Percentiles rank a stretch among this genome's conserved stretches.
phyloP scores from a whole-genome alignment of 2,329 filamentous ascomycete species.

The Thelonectria olida region DNA sequence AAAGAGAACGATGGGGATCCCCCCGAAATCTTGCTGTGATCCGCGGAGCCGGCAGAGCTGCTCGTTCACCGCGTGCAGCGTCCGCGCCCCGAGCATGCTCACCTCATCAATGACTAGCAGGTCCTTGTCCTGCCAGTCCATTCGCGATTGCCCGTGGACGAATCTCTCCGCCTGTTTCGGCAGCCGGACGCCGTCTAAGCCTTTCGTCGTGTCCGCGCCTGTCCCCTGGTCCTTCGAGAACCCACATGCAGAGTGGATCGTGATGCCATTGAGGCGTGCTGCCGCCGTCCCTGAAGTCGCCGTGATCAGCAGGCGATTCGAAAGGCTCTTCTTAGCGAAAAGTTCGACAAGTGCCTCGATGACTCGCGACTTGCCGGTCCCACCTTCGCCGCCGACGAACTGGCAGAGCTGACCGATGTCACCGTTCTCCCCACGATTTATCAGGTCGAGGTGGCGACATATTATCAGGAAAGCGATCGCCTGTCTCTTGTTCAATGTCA shows the following conservation, averaged over 20 bases:
- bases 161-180: too few relatives aligned
- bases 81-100: neutral
- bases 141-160: neutral
- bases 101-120: neutral
- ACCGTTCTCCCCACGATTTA: neutral
- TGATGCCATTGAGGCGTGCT: constrained; percentile 21
- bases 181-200: too few relatives aligned
- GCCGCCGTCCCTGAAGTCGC: constrained; percentile 11
- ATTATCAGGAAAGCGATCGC: too few relatives aligned
- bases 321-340: neutral
- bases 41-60: neutral
- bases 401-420: neutral
- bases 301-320: neutral
- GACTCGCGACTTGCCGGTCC: constrained; percentile 3
- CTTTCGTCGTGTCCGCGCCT: neutral
- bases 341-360: neutral
- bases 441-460: neutral
- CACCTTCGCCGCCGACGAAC: constrained; percentile 1
- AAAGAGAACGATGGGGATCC: neutral
- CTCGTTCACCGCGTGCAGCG: neutral
- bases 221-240: constrained; percentile 14
- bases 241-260: constrained; percentile 19
- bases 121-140: neutral
- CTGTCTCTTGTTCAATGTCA: too few relatives aligned
- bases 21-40: too few relatives aligned